Percentiles rank a stretch among this genome's conserved stretches.
Evolutionary conservation across 1,139 yeast genomes (phyloP).

Genomic region (Nakaseomyces kungkrabaensis): DNA sequence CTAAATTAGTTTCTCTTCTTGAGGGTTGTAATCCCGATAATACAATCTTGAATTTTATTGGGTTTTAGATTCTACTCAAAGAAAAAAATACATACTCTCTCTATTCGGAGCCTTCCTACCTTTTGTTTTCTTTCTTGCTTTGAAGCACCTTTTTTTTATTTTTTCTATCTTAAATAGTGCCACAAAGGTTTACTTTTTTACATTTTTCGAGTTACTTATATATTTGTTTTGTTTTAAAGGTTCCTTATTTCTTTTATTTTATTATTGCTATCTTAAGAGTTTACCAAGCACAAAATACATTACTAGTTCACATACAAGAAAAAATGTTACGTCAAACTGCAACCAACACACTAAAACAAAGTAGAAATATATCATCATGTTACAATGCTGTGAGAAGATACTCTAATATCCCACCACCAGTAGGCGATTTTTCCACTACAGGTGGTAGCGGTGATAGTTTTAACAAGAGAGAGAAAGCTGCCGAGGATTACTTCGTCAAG

Average conservation of each 20-base stretch:
- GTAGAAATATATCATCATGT: constrained; percentile 11
- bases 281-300: no score
- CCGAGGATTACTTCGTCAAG: constrained; percentile 52
- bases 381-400: constrained; percentile 33
- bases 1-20: no score
- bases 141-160: neutral
- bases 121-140: no score
- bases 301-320: no score
- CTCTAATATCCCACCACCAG: constrained; percentile 39
- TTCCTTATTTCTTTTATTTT: neutral
- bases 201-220: neutral
- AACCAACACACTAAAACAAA: constrained; percentile 1
- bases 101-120: neutral
- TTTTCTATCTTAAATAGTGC: neutral
- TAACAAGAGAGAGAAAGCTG: constrained; percentile 60
- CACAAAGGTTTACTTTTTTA: neutral
- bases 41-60: neutral
- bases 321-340: constrained; percentile 1
- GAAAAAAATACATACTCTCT: neutral
- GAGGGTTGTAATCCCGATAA: neutral
- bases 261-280: no score
- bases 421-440: constrained; percentile 27
- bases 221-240: neutral
- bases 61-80: neutral
- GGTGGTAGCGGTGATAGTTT: constrained; percentile 41